These are phyloP conservation scores for Dillenia suffruticosa DNA, from an alignment of 164 flowering plant genomes.

Conservation along the genomic window DNA sequence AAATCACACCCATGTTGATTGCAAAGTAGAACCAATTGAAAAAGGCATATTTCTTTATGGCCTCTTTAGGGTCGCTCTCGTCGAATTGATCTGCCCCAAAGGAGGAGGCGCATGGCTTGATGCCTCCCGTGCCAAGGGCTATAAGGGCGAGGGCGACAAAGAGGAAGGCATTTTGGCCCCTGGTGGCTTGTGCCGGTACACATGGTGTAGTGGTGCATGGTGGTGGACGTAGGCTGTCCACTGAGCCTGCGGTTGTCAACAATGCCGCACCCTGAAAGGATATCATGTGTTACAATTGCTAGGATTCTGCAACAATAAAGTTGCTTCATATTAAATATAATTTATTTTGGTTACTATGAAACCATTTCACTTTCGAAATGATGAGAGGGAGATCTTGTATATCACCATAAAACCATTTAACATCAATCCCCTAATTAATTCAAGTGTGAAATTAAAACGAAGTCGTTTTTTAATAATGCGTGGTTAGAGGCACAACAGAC, in stretches of 20 bases:
- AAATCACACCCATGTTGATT: conserved; percentile 61
- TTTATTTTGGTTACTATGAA: too few relatives aligned
- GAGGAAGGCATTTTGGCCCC: conserved; percentile 40
- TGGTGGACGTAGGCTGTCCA: conserved; percentile 53
- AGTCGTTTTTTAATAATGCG: too few relatives aligned
- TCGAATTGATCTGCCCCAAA: conserved; percentile 74
- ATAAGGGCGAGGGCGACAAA: conserved; percentile 42
- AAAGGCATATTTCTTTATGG: conserved; percentile 42
- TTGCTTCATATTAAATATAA: too few relatives aligned
- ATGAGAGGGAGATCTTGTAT: too few relatives aligned
- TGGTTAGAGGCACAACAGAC: too few relatives aligned
- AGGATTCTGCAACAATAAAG: too few relatives aligned
- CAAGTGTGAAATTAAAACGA: too few relatives aligned
- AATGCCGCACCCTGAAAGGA: conserved; percentile 51
- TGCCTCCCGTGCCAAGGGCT: conserved; percentile 68
- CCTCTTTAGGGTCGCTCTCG: conserved; percentile 46
- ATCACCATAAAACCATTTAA: too few relatives aligned
- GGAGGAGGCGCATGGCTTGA: conserved; percentile 52
- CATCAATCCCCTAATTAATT: too few relatives aligned
- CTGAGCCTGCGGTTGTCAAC: conserved; percentile 51
- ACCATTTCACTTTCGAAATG: too few relatives aligned
- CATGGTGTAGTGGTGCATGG: conserved; percentile 24
- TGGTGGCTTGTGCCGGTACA: conserved; percentile 27
- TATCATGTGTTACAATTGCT: too few relatives aligned
- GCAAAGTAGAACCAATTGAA: conserved; percentile 89